Percentiles rank a stretch among this genome's conserved stretches.
Conservation (phyloP, 164 flowering plant species). For the Macadamia tetraphylla region DNA sequence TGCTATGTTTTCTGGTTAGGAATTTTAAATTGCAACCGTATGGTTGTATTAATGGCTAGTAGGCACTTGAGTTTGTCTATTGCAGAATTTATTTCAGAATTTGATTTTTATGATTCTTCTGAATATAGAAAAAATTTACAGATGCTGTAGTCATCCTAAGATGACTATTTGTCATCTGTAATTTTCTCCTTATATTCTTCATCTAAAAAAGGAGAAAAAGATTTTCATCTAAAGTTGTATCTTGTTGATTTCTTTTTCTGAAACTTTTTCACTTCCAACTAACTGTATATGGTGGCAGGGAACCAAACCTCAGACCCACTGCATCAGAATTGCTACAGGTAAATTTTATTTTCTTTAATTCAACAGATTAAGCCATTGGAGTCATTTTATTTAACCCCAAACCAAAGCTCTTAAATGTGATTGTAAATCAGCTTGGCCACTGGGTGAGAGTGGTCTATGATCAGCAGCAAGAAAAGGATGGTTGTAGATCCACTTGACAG, state of each 20-base stretch:
- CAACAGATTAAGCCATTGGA: too few relatives aligned
- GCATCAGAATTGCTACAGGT: neutral
- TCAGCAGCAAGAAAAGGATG: too few relatives aligned
- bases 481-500: neutral
- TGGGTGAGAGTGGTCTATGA: too few relatives aligned
- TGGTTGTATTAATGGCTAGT: neutral
- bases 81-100: neutral
- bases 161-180: too few relatives aligned
- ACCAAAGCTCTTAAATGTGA: too few relatives aligned
- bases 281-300: neutral
- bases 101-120: neutral
- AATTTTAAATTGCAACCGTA: neutral
- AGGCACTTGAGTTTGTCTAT: neutral
- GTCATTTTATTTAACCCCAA: too few relatives aligned
- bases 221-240: neutral
- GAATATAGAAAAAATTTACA: too few relatives aligned
- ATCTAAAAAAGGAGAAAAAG: too few relatives aligned
- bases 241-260: neutral
- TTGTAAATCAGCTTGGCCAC: too few relatives aligned
- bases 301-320: neutral
- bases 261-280: neutral
- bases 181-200: too few relatives aligned
- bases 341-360: neutral
- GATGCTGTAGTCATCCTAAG: too few relatives aligned
- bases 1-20: neutral